Percentiles rank a stretch among this genome's conserved stretches.
Evolutionary conservation across 257 asterid species (phyloP).

Genomic region (Fraxinus pennsylvanica): DNA sequence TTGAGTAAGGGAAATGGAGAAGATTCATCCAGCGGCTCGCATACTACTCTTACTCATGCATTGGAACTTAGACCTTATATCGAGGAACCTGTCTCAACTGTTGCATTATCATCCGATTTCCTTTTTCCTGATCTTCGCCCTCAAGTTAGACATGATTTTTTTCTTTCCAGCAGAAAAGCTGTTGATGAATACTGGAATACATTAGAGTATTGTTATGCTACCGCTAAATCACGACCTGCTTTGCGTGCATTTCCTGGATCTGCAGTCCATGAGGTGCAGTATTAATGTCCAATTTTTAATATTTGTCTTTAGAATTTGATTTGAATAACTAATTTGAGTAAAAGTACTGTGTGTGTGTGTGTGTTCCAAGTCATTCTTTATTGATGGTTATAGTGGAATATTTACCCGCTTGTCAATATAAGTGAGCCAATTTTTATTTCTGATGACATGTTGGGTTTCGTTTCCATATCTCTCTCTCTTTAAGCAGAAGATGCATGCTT

Average conservation of each 20-base stretch:
- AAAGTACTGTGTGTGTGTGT: neutral
- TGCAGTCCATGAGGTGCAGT: conserved; percentile 76
- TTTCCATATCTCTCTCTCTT: neutral
- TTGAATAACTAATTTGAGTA: conserved; percentile 16
- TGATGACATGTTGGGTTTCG: conserved; percentile 1
- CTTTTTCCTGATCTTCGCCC: conserved; percentile 83
- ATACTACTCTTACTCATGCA: conserved; percentile 68
- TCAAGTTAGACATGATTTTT: conserved; percentile 87
- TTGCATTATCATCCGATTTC: conserved; percentile 46
- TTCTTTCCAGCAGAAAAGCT: conserved; percentile 74
- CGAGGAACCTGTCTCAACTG: conserved; percentile 77
- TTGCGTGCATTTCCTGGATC: conserved; percentile 94
- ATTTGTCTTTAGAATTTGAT: conserved; percentile 13
- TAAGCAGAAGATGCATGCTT: neutral
- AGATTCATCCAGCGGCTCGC: conserved; percentile 50
- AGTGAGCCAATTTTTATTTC: conserved; percentile 12
- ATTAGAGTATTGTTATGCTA: conserved; percentile 84
- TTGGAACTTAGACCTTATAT: conserved; percentile 91
- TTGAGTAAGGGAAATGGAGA: conserved; percentile 58
- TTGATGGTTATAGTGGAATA: conserved; percentile 20
- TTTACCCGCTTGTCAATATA: neutral
- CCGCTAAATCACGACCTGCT: conserved; percentile 77
- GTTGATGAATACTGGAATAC: conserved; percentile 93
- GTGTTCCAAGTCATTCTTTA: neutral
- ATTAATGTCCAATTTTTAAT: conserved; percentile 6